Conservation (phyloP, 1,139 yeast species). For the Magnusiomyces magnusii region DNA sequence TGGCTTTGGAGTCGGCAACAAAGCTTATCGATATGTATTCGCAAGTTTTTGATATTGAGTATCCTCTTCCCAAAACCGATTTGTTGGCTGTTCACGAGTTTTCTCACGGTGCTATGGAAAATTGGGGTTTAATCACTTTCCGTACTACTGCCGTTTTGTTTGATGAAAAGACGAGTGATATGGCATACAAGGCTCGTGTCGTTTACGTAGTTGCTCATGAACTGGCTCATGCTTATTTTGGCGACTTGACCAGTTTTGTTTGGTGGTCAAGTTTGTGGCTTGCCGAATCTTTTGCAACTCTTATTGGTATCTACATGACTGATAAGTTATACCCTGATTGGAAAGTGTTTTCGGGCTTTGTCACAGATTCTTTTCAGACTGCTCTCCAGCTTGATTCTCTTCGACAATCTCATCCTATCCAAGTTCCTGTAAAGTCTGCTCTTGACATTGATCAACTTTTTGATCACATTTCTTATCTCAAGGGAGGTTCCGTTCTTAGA, state of each 20-base stretch:
- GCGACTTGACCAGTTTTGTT: slow-evolving; percentile 74
- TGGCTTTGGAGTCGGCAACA: slow-evolving; percentile 60
- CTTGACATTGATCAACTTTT: slow-evolving; percentile 72
- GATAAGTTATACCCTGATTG: slow-evolving; percentile 62
- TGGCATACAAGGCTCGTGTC: slow-evolving; percentile 55
- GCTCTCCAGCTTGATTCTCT: slow-evolving; percentile 62
- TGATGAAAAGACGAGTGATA: slow-evolving; percentile 49
- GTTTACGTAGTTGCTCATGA: slow-evolving; percentile 79
- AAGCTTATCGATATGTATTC: slow-evolving; percentile 62
- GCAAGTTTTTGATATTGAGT: slow-evolving; percentile 53
- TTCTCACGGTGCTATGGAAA: slow-evolving; percentile 78
- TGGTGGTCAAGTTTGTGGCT: slow-evolving; percentile 87
- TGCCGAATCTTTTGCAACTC: slow-evolving; percentile 79
- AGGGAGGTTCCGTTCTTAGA: slow-evolving; percentile 67
- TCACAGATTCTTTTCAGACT: slow-evolving; percentile 53
- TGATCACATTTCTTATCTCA: slow-evolving; percentile 67
- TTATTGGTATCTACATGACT: slow-evolving; percentile 67
- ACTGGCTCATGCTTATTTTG: slow-evolving; percentile 82
- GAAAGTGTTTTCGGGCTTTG: slow-evolving; percentile 60
- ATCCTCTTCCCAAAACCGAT: slow-evolving; percentile 64
- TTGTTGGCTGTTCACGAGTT: slow-evolving; percentile 69
- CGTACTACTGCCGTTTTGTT: slow-evolving; percentile 60
- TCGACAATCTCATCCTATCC: slow-evolving; percentile 71
- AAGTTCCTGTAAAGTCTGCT: slow-evolving; percentile 66
- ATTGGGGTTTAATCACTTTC: slow-evolving; percentile 70